Evolutionary conservation across 129 eudicot species (phyloP).

Genomic region (Arctium lappa): DNA sequence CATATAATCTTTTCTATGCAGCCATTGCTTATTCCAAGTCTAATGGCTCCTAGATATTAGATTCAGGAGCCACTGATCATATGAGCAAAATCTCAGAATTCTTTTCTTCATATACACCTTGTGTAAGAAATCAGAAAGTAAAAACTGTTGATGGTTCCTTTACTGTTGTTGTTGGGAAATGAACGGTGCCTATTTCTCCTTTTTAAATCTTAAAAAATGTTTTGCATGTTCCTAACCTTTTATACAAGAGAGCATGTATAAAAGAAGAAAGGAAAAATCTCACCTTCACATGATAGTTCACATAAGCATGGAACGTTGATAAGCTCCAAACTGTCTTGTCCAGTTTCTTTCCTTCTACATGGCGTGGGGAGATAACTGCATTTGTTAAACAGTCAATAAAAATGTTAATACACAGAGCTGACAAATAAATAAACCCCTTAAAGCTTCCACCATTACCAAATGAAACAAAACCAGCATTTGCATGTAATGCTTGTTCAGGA

Average conservation of each 20-base stretch:
- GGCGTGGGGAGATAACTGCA: conserved; percentile 84
- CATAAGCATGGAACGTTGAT: conserved; percentile 90
- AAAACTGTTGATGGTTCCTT: too few species aligned
- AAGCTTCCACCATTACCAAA: conserved; percentile 51
- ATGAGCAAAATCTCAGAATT: too few species aligned
- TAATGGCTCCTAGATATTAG: too few species aligned
- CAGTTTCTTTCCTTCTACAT: conserved; percentile 84
- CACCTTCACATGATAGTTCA: conserved; percentile 95
- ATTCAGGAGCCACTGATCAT: too few species aligned
- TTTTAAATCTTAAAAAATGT: not conserved
- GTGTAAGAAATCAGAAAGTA: too few species aligned
- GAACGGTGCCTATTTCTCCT: too few species aligned
- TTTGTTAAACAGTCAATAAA: conserved; percentile 17
- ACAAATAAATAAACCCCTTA: not conserved
- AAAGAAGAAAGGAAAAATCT: conserved; percentile 7
- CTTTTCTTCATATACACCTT: too few species aligned
- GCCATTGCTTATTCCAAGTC: too few species aligned
- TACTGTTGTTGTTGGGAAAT: too few species aligned
- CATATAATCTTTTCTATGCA: too few species aligned
- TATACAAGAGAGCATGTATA: not conserved
- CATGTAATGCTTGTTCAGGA: conserved; percentile 64
- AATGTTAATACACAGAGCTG: not conserved
- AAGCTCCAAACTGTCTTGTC: conserved; percentile 94
- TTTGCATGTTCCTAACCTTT: not conserved
- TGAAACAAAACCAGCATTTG: conserved; percentile 91